Evolutionary conservation across 1,139 yeast species (phyloP).

Genomic region (Pichia sp.): DNA sequence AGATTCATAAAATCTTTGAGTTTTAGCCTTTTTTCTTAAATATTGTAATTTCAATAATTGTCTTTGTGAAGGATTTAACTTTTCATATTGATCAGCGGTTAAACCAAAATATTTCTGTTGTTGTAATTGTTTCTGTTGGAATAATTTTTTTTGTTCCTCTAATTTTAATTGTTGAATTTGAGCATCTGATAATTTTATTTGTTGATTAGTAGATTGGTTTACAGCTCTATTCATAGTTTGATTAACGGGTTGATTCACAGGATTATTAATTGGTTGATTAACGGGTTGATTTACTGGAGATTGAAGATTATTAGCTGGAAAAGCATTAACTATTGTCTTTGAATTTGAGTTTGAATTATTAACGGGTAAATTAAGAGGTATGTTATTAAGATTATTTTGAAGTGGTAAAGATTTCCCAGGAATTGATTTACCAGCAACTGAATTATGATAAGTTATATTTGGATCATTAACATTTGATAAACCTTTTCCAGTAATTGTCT

Average conservation of each 20-base stretch:
- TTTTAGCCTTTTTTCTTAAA: conserved; percentile 39
- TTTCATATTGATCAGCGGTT: conserved; percentile 32
- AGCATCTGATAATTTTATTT: not conserved
- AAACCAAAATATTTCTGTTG: conserved; percentile 32
- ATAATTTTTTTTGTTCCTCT: conserved; percentile 16
- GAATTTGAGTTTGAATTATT: too few species aligned
- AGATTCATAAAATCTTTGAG: conserved; percentile 62
- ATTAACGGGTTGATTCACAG: conserved; percentile 6
- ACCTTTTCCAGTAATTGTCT: too few species aligned
- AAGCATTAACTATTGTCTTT: too few species aligned
- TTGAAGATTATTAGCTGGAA: too few species aligned
- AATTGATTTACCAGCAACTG: conserved; percentile 1
- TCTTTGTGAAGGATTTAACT: conserved; percentile 35
- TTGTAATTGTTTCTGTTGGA: conserved; percentile 19
- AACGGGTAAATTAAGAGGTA: not conserved
- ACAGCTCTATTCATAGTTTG: conserved; percentile 4
- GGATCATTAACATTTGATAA: too few species aligned
- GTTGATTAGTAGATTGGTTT: conserved; percentile 2
- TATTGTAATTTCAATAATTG: conserved; percentile 39
- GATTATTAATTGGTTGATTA: conserved; percentile 6
- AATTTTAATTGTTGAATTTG: conserved; percentile 10
- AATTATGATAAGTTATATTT: too few species aligned
- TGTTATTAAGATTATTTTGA: not conserved
- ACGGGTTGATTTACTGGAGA: not conserved
- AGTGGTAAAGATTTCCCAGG: conserved; percentile 4